Evolutionary conservation across 1,139 yeast genomes (phyloP).

Genomic region (Yamadazyma triangularis): DNA sequence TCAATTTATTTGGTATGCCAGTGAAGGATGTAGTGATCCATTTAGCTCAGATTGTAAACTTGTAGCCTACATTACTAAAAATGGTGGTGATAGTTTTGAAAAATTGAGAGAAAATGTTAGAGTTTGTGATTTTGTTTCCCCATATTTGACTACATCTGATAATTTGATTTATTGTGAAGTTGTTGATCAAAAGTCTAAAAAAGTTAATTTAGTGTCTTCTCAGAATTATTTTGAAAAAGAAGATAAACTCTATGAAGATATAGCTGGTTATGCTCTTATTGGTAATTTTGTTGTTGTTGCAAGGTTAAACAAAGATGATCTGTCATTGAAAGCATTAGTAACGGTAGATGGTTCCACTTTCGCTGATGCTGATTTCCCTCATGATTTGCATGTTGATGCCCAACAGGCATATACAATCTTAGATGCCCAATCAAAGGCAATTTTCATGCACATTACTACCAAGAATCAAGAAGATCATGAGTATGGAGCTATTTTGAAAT

Average conservation of each 20-base stretch:
- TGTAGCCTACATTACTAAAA: slow-evolving; percentile 55
- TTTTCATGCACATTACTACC: slow-evolving; percentile 82
- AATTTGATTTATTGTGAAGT: slow-evolving; percentile 63
- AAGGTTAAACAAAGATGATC: slow-evolving; percentile 33
- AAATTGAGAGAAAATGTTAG: slow-evolving; percentile 47
- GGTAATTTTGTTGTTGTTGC: slow-evolving; percentile 73
- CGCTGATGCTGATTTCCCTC: slow-evolving; percentile 80
- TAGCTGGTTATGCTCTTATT: slow-evolving; percentile 38
- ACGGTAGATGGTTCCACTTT: slow-evolving; percentile 78
- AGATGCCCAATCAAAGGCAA: slow-evolving; percentile 68
- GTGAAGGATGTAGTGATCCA: slow-evolving; percentile 9
- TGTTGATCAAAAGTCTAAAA: slow-evolving; percentile 20
- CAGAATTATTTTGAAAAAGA: slow-evolving; percentile 22
- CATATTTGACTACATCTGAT: slow-evolving; percentile 35
- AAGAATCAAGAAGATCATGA: slow-evolving; percentile 48
- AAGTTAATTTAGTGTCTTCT: slow-evolving; percentile 21
- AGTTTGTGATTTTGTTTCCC: slow-evolving; percentile 66
- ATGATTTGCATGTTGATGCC: slow-evolving; percentile 53
- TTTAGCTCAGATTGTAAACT: slow-evolving; percentile 37
- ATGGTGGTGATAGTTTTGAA: slow-evolving; percentile 62
- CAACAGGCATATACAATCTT: slow-evolving; percentile 84
- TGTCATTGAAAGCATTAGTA: slow-evolving; percentile 59
- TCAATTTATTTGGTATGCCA: slow-evolving; percentile 59
- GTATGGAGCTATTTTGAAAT: slow-evolving; percentile 80
- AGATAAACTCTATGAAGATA: slow-evolving; percentile 21